These are phyloP conservation scores for Cichorium intybus DNA, from an alignment of 140 eudicot genomes.

Conservation along the genomic window DNA sequence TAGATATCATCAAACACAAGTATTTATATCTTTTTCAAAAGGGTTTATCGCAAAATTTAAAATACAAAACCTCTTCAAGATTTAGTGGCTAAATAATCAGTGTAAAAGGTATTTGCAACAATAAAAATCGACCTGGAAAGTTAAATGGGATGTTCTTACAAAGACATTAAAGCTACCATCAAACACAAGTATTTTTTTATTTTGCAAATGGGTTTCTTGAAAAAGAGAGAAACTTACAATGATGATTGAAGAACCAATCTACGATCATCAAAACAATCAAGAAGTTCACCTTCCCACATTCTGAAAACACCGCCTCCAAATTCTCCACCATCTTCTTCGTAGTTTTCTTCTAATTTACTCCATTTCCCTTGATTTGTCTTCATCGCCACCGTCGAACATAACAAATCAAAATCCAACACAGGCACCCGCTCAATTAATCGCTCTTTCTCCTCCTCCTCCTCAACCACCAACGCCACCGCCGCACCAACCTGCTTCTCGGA, in stretches of 20 bases:
- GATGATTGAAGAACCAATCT: conserved; percentile 66
- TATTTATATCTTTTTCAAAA: too few relatives aligned
- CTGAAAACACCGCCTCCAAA: conserved; percentile 65
- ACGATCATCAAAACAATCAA: conserved; percentile 74
- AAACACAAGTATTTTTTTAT: background rate
- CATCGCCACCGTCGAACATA: conserved; percentile 76
- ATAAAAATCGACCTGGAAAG: too few relatives aligned
- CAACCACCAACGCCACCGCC: conserved; percentile 16
- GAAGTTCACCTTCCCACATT: conserved; percentile 98
- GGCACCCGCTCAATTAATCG: conserved; percentile 37
- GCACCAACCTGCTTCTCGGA: conserved; percentile 23
- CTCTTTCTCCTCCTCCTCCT: conserved; percentile 33
- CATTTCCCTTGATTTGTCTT: conserved; percentile 57
- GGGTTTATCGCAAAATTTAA: too few relatives aligned
- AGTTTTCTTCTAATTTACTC: conserved; percentile 34
- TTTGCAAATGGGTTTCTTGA: background rate
- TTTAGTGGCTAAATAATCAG: too few relatives aligned
- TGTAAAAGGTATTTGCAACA: too few relatives aligned
- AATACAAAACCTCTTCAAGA: too few relatives aligned
- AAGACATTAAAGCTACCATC: background rate
- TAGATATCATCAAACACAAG: too few relatives aligned
- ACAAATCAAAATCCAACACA: conserved; percentile 67
- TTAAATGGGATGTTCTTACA: background rate
- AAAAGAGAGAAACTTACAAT: conserved; percentile 40
- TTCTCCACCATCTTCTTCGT: conserved; percentile 30